A percentile compares a stretch with the other conserved stretches of the same genome.
Evolutionary conservation across 305 asterid species (phyloP).

Genomic region (Fraxinus nigra): DNA sequence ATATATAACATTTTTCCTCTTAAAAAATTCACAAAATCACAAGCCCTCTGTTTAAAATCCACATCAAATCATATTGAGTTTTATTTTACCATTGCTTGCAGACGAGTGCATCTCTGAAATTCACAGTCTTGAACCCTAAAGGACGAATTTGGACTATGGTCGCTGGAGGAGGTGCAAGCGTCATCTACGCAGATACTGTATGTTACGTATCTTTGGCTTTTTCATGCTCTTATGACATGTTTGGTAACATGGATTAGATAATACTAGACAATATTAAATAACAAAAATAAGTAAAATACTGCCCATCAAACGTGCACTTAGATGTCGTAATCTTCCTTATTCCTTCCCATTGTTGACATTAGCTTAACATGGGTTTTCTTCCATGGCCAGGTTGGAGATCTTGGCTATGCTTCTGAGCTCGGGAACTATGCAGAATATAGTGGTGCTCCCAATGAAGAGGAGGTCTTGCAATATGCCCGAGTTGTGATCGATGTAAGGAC

Average conservation of each 20-base stretch:
- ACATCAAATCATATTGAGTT: not conserved
- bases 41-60: not conserved
- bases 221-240: not conserved
- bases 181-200: conserved; percentile 89
- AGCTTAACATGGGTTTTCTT: conserved; percentile 3
- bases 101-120: conserved; percentile 96
- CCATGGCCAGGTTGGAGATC: conserved; percentile 76
- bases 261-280: not conserved
- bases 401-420: conserved; percentile 90
- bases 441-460: conserved; percentile 96
- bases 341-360: conserved; percentile 1
- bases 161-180: conserved; percentile 99
- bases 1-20: not conserved
- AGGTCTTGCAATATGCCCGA: conserved; percentile 93
- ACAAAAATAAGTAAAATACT: not conserved
- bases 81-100: conserved; percentile 23
- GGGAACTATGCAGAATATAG: conserved; percentile 96
- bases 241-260: not conserved
- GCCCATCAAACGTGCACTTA: not conserved
- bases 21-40: not conserved
- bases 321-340: not conserved
- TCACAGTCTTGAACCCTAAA: conserved; percentile 90
- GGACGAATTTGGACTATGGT: conserved; percentile 99
- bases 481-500: conserved; percentile 86
- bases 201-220: not conserved